A percentile compares a stretch with the other conserved stretches of the same genome.
phyloP scores from a whole-genome alignment of 2,329 filamentous ascomycete species.

The Ascochyta rabiei region DNA sequence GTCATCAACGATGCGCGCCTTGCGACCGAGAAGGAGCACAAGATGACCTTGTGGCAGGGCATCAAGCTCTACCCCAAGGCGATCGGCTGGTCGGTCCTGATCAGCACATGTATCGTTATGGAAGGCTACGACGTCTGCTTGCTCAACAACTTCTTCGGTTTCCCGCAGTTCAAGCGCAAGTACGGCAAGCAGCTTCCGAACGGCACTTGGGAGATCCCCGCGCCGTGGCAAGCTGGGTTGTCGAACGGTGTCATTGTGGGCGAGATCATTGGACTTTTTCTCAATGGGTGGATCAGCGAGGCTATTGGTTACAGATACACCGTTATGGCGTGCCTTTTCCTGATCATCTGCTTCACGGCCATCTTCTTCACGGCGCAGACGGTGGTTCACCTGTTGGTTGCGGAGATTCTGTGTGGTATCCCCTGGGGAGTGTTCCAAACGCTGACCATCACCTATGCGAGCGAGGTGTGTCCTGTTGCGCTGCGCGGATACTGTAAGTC shows the following conservation, averaged over 20 bases:
- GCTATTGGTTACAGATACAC: slow-evolving; percentile 55
- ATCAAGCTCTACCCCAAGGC: slow-evolving; percentile 86
- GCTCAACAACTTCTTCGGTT: slow-evolving; percentile 77
- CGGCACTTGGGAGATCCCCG: slow-evolving; percentile 52
- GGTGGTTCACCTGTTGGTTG: slow-evolving; percentile 52
- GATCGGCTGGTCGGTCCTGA: slow-evolving; percentile 79
- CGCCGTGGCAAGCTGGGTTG: slow-evolving; percentile 55
- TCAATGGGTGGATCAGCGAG: slow-evolving; percentile 56
- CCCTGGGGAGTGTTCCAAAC: slow-evolving; percentile 58
- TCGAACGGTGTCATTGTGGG: slow-evolving; percentile 56
- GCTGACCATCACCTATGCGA: slow-evolving; percentile 57
- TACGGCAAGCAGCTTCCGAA: slow-evolving; percentile 51
- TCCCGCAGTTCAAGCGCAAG: slow-evolving; percentile 55
- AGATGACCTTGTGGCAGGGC: slow-evolving; percentile 70
- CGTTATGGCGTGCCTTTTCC: slow-evolving; percentile 51
- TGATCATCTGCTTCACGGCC: slow-evolving; percentile 53
- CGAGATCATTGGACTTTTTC: slow-evolving; percentile 54
- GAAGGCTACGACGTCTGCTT: slow-evolving; percentile 85
- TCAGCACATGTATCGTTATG: slow-evolving; percentile 92
- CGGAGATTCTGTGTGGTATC: slow-evolving; percentile 56
- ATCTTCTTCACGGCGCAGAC: slow-evolving; percentile 58
- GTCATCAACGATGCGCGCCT: slow-evolving; percentile 51
- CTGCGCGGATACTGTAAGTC: slow-evolving; percentile 66
- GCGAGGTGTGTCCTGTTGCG: slow-evolving; percentile 72
- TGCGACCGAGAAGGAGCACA: slow-evolving; percentile 57